Evolutionary conservation across 176 grass and related monocot species (phyloP), one percentile per base, ranked within the genome.

Genomic region (Hsuehochloa calcarea): DNA sequence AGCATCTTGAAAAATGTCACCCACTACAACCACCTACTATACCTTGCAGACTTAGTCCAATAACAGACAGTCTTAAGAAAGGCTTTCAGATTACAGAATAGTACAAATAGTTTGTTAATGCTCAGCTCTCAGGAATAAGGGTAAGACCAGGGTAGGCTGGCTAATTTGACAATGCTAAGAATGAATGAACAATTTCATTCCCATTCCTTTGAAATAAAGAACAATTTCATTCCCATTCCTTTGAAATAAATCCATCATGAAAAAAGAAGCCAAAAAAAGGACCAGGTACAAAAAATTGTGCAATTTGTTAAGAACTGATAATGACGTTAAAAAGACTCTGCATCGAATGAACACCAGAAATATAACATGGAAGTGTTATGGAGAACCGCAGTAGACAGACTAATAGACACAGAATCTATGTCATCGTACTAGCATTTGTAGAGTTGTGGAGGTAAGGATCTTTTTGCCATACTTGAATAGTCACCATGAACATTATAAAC

Each of bases 41-140:
- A 17, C 34, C 62, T 70, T 44, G 31, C n/a, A 80, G 34, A 65
- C 14, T 16, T 44, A 69, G 27, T 65, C 46, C 62, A 74, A 63
- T 19, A 76, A 51, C 14, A 75, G 22, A 54, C 29, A 44, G n/a
- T 29, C 51, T n/a, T n/a, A 76, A 41, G 12, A 5, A 51, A 13
- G 13, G 13, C 5, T 19, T 45, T 12, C 44, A 40, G 39, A 40
- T 6, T 72, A 17, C 27, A 74, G 2, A 73, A 35, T 73, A 65
- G 8, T 41, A 83, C 64, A 74, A 65, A 70, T 46, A 25, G 26
- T 52, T 54, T 35, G 3, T 13, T 13, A 69, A 19, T 39, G 58
- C 54, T 74, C 70, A 61, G 40, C 16, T 65, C 15, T 70, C 54
- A 47, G 49, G 54, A 83, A 83, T 77, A 41, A 70, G 16, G 71